Evolutionary conservation across 2,329 filamentous ascomycete species (phyloP), one percentile per base, ranked within the genome.

Genomic region (Fusarium pseudograminearum): DNA sequence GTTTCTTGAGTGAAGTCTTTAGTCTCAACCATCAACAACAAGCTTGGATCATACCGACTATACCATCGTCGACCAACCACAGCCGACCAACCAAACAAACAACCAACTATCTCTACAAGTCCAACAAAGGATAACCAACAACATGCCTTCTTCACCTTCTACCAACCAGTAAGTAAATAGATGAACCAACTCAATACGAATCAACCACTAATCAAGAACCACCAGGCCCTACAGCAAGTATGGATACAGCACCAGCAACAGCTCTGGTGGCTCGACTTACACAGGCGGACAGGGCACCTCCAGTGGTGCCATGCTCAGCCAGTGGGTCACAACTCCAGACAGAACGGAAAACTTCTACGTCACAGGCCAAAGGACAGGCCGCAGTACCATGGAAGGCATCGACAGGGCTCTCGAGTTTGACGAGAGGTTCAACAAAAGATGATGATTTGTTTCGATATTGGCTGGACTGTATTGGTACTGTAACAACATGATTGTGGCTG

Each of bases 351-450:
- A 55, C 4, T 73, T 74, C 31, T 45, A 34, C 15, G 62, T 38
- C 30, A 65, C 61, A 4, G 72, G 72, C 15, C 28, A 65, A 31
- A 64, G 4, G 15, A 73, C 60, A 2, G 45, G 69, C 9, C 70
- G 67, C 24, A 55, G 65, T 20, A 56, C 15, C 5, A 31, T 63
- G 15, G 6, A 55, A 7, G 31, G 24, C 9, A 67, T 73, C 7
- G 47, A 69, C 5, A 50, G 18, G 7, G 40, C 58, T 14, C 65
- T 55, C 7, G 50, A 53, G 10, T 74, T 73, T 30, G 72, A 74
- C 0, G 18, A 16, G 12, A 26, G 4, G 1, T 74, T 64, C 9
- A 30, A 46, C 7, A 18, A 36, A 55, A 44, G 6, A 15, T 44
- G n/a, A 8, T 46, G 42, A 69, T 9, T 20, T 28, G 33, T 40